Evolutionary conservation across 768 basidiomycete species (phyloP), one percentile per base, ranked within the genome.

Genomic region (Myochromella boudieri): DNA sequence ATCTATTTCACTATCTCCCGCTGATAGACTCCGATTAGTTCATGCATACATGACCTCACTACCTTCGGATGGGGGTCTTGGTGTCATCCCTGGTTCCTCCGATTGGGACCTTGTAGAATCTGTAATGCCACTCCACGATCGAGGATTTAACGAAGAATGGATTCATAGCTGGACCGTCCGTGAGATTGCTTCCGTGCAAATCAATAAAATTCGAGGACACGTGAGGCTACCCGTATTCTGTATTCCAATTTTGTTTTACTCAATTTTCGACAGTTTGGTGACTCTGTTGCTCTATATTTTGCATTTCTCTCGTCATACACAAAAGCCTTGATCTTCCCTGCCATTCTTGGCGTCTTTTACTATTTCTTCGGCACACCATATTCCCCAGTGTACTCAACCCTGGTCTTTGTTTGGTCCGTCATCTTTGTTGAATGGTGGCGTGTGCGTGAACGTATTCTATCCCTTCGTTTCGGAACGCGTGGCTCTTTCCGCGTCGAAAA

Each of bases 391-490:
- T 97, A 93, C 63, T 91, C 91, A 0, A 66, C 77, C 43, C 66
- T 89, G 17, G 69, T 95, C 37, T 78, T 83, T n/a, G 44, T 93
- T 2, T 99, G 95, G 90, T 85, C 87, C 0, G 74, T 92, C 37
- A 64, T 78, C 15, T 95, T 95, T 58, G 87, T 95, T 51, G 94
- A 97, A 64, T 86, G 84, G 73, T 99, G 95, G 95, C 79, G 88
- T 22, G 78, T 97, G 28, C 81, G 81, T 48, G 91, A 98, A 65
- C 81, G 87, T 14, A 81, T 85, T 31, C 70, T 95, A n/a, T 82
- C 91, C 1, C 77, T 93, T 37, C 76, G 82, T 24, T 95, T 91
- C 75, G 87, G 88, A 3, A 90, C 87, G 0, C 80, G 81, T 21
- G 88, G 87, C 17, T 82, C 86, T 0, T 82, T 84, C 64, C 79